Percentiles rank a stretch among this genome's conserved stretches.
These are phyloP conservation scores for Globisporangium perplexum DNA, from an alignment of 352 stramenopile genomes.

Conservation along the genomic window DNA sequence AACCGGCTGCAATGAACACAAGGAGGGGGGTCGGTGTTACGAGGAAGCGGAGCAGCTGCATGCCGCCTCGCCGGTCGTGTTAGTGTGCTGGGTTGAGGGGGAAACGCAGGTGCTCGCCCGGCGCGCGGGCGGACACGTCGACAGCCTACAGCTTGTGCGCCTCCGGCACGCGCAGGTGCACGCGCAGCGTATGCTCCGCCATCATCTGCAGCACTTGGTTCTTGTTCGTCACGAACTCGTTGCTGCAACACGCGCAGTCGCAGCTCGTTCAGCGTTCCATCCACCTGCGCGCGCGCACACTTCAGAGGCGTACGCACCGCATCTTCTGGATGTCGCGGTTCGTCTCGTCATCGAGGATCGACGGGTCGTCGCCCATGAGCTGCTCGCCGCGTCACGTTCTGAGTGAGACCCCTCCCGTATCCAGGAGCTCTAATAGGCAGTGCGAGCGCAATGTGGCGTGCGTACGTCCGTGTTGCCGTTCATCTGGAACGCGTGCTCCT, in stretches of 20 bases:
- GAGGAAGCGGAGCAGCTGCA: too few species aligned
- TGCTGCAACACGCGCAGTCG: slow-evolving; percentile 16
- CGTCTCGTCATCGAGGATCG: slow-evolving; percentile 73
- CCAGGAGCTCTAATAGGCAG: too few species aligned
- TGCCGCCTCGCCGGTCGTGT: too few species aligned
- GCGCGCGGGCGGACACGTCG: not conserved
- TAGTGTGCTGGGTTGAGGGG: too few species aligned
- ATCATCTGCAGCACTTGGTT: slow-evolving; percentile 65
- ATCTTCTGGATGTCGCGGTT: slow-evolving; percentile 79
- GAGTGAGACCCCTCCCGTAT: too few species aligned
- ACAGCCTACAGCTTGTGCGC: slow-evolving; percentile 45
- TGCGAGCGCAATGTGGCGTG: not conserved
- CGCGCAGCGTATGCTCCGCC: slow-evolving; percentile 58
- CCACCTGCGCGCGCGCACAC: not conserved
- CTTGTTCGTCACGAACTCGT: slow-evolving; percentile 70
- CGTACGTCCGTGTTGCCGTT: slow-evolving; percentile 77
- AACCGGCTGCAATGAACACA: too few species aligned
- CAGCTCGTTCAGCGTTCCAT: not conserved
- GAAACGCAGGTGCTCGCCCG: too few species aligned
- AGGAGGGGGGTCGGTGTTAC: too few species aligned
- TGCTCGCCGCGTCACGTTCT: too few species aligned
- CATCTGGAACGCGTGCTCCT: slow-evolving; percentile 85
- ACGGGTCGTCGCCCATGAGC: slow-evolving; percentile 77
- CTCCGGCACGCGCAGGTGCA: slow-evolving; percentile 62
- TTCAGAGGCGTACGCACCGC: slow-evolving; percentile 26